phyloP scores from a whole-genome alignment of 106 monocot species.

The Dioscorea alata region DNA sequence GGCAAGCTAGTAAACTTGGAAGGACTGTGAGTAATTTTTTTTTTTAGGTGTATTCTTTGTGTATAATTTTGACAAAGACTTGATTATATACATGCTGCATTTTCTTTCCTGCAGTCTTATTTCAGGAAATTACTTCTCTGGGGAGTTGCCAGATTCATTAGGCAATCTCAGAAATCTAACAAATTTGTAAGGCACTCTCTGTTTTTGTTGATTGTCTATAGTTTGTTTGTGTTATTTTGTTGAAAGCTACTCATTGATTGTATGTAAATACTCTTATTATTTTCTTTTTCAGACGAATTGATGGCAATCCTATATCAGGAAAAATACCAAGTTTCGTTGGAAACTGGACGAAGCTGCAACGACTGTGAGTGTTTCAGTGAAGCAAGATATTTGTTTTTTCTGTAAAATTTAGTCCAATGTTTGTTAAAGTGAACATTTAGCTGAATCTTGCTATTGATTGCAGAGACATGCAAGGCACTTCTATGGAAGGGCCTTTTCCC shows the following conservation, averaged over 20 bases:
- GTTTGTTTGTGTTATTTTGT: no score
- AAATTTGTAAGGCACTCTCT: conserved; percentile 13
- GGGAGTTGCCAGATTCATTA: conserved; percentile 24
- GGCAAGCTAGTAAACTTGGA: no score
- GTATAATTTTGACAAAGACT: neutral
- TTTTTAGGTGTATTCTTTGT: no score
- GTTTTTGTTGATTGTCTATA: no score
- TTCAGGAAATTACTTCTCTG: conserved; percentile 16
- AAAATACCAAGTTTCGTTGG: conserved; percentile 33
- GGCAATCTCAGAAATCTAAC: conserved; percentile 28
- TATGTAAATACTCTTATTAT: neutral
- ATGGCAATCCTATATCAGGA: conserved; percentile 26
- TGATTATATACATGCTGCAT: neutral
- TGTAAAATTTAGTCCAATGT: no score
- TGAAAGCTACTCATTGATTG: no score
- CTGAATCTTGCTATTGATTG: no score
- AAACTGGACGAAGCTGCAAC: conserved; percentile 26
- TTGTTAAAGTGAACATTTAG: no score
- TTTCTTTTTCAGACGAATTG: conserved; percentile 19
- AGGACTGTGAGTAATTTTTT: no score
- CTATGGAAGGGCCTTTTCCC: conserved; percentile 52
- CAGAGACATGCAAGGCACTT: conserved; percentile 65
- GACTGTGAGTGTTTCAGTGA: conserved; percentile 11
- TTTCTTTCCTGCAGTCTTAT: conserved; percentile 4
- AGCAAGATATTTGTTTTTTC: no score